phyloP scores from a whole-genome alignment of 768 basidiomycete genomes.

The Trametes sanguinea region DNA sequence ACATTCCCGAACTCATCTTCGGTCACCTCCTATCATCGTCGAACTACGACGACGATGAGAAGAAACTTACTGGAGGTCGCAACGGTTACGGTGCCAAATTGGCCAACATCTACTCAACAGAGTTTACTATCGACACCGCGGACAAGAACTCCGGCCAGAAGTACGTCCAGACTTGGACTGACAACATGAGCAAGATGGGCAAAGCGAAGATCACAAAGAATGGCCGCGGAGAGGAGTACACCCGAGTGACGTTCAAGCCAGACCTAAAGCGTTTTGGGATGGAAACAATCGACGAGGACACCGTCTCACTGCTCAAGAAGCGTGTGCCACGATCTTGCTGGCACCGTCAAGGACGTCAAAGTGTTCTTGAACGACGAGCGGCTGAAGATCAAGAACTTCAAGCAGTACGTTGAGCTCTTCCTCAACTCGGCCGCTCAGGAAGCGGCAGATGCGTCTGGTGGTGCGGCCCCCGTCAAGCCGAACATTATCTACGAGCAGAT shows the following conservation, averaged over 20 bases:
- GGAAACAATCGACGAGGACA: conserved; percentile 89
- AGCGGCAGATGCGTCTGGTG: conserved; percentile 69
- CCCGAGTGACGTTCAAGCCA: conserved; percentile 89
- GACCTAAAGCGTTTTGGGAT: conserved; percentile 93
- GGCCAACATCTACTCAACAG: conserved; percentile 95
- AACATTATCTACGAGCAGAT: conserved; percentile 80
- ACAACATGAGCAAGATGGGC: conserved; percentile 90
- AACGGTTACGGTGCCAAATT: conserved; percentile 99
- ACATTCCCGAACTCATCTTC: conserved; percentile 97
- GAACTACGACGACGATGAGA: conserved; percentile 98
- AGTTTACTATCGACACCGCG: conserved; percentile 95
- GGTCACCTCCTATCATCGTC: conserved; percentile 92
- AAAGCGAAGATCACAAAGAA: conserved; percentile 94
- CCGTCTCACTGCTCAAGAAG: conserved; percentile 82
- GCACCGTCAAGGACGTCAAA: conserved; percentile 91
- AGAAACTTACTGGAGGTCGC: conserved; percentile 96
- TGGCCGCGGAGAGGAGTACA: conserved; percentile 84
- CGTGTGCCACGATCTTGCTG: conserved; percentile 98
- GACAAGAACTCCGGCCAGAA: conserved; percentile 84
- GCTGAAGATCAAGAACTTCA: conserved; percentile 92
- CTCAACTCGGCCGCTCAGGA: conserved; percentile 74
- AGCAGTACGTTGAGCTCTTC: conserved; percentile 96
- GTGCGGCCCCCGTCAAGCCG: conserved; percentile 78
- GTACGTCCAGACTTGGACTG: conserved; percentile 92
- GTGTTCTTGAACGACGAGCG: conserved; percentile 92